Evolutionary conservation across 305 asterid species (phyloP).

Genomic region (Solanum hybrid): DNA sequence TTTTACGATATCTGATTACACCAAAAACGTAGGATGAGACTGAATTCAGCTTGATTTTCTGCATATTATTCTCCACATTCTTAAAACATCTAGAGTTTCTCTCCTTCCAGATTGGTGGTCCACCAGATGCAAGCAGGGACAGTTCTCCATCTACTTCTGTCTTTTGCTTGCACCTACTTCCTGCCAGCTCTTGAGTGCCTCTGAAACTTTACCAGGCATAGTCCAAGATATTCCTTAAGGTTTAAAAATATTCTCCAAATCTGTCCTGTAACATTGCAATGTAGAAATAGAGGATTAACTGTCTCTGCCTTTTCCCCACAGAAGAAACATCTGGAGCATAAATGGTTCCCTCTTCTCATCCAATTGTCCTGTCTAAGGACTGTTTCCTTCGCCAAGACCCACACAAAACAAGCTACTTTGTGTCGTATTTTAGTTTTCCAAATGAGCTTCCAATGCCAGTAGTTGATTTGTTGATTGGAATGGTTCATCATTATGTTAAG

Average conservation of each 20-base stretch:
- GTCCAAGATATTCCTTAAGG: background rate
- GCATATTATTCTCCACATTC: background rate
- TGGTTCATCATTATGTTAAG: background rate
- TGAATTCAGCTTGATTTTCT: background rate
- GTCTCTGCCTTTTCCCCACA: background rate
- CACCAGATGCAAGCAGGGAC: background rate
- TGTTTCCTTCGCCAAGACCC: background rate
- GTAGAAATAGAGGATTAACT: background rate
- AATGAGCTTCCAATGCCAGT: background rate
- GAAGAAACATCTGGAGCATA: background rate
- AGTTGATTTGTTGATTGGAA: background rate
- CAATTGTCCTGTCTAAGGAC: background rate
- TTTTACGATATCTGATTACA: background rate
- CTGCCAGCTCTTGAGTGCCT: background rate
- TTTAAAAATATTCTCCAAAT: background rate
- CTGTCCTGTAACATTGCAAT: background rate
- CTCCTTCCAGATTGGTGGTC: background rate
- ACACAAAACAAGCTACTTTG: background rate
- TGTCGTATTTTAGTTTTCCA: background rate
- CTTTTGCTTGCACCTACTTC: background rate
- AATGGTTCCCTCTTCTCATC: background rate
- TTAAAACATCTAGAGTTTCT: background rate
- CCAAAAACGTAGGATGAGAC: background rate
- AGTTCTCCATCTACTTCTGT: background rate
- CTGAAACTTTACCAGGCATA: background rate